Conservation (phyloP, 306 rosid species). For the Rubus idaeus region DNA sequence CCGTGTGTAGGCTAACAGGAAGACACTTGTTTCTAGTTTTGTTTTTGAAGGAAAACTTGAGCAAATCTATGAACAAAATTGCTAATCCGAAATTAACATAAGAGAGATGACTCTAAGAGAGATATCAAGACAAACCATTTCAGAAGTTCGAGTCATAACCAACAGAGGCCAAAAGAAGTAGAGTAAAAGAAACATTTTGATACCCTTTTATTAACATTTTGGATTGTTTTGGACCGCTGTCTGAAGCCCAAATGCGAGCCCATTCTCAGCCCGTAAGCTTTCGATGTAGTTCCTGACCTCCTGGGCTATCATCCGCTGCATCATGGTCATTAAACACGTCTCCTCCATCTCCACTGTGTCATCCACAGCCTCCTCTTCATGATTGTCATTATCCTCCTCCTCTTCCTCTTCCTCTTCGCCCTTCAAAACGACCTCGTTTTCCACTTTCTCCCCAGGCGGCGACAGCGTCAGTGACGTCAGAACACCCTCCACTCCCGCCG, state of each 20-base stretch:
- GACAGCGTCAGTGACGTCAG: conserved; percentile 57
- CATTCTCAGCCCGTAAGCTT: conserved; percentile 29
- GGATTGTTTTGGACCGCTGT: conserved; percentile 3
- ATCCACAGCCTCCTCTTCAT: neutral
- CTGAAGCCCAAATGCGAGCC: conserved; percentile 19
- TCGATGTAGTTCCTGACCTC: conserved; percentile 70
- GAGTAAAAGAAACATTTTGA: neutral
- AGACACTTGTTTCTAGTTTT: too few species aligned
- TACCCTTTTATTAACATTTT: neutral
- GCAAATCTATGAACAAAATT: neutral
- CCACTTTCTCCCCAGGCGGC: conserved; percentile 35
- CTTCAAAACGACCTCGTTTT: conserved; percentile 20
- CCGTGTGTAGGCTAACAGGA: too few species aligned
- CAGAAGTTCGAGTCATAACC: neutral
- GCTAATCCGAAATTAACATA: neutral
- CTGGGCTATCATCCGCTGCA: conserved; percentile 64
- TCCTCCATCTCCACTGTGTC: conserved; percentile 26
- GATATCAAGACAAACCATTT: neutral
- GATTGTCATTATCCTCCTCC: neutral
- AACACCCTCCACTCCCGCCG: neutral
- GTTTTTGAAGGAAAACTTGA: too few species aligned
- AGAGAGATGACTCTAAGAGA: neutral
- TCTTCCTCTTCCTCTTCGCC: conserved; percentile 11
- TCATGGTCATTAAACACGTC: conserved; percentile 36
- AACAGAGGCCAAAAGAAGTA: neutral